Conservation (phyloP, 345 rosid species). For the Brassica carinata region DNA sequence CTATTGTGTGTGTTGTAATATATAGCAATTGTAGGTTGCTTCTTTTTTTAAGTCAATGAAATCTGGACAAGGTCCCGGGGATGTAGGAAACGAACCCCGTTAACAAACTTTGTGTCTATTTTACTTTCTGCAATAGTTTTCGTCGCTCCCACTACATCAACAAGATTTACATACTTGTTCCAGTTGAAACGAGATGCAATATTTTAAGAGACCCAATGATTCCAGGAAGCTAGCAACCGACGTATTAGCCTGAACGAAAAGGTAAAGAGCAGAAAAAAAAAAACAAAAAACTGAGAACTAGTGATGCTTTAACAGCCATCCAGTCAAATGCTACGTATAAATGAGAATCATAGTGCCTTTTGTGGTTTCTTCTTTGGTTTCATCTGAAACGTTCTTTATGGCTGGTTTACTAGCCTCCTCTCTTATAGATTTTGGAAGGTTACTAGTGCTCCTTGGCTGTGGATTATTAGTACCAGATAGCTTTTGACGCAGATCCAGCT, state of each 20-base stretch:
- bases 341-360: not conserved
- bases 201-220: conserved; percentile 83
- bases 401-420: not conserved
- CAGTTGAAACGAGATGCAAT: conserved; percentile 74
- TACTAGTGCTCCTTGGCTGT: not conserved
- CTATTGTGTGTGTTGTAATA: too few species aligned
- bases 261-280: not conserved
- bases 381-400: not conserved
- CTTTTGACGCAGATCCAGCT: not conserved
- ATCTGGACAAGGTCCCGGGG: too few species aligned
- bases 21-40: too few species aligned
- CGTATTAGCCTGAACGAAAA: conserved; percentile 53
- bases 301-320: not conserved
- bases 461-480: not conserved
- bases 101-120: too few species aligned
- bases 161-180: conserved; percentile 67
- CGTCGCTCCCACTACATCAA: too few species aligned
- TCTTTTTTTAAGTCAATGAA: too few species aligned
- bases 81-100: too few species aligned
- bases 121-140: too few species aligned
- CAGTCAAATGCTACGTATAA: not conserved
- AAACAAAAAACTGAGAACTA: not conserved
- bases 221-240: conserved; percentile 68
- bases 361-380: not conserved
- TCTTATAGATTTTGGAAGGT: not conserved